These are phyloP conservation scores for Articulospora tetracladia DNA, from an alignment of 495 filamentous ascomycete species.

Conservation along the genomic window DNA sequence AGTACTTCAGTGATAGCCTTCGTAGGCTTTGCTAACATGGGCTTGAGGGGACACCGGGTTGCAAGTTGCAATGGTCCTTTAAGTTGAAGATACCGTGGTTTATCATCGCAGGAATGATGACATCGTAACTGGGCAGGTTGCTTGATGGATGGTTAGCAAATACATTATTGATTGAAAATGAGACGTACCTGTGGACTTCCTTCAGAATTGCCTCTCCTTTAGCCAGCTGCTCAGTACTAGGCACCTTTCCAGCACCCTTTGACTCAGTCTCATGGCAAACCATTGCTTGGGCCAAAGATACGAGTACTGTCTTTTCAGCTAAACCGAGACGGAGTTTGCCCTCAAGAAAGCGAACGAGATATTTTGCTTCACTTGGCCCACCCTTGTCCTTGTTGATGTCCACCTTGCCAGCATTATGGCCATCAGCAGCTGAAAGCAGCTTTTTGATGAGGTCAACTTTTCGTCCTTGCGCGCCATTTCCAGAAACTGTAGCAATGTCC, in stretches of 20 bases:
- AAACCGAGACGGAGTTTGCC: slow-evolving; percentile 89
- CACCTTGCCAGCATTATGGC: slow-evolving; percentile 64
- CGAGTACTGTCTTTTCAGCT: slow-evolving; percentile 87
- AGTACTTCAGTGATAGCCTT: slow-evolving; percentile 99
- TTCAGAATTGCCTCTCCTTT: slow-evolving; percentile 84
- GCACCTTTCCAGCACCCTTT: slow-evolving; percentile 58
- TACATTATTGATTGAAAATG: neutral
- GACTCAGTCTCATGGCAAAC: slow-evolving; percentile 72
- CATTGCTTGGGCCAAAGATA: slow-evolving; percentile 83
- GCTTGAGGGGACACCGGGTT: slow-evolving; percentile 95
- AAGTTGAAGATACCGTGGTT: slow-evolving; percentile 81
- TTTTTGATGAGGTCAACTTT: slow-evolving; percentile 97
- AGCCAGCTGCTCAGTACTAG: slow-evolving; percentile 68
- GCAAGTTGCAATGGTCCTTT: slow-evolving; percentile 81
- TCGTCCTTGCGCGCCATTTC: slow-evolving; percentile 81
- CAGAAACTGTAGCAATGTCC: slow-evolving; percentile 79
- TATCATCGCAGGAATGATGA: slow-evolving; percentile 86
- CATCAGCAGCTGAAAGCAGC: slow-evolving; percentile 80
- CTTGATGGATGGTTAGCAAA: slow-evolving; percentile 40
- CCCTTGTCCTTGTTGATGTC: slow-evolving; percentile 93
- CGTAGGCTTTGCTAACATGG: slow-evolving; percentile 97
- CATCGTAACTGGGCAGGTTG: slow-evolving; percentile 91
- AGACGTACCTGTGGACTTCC: slow-evolving; percentile 74
- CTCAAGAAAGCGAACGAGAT: slow-evolving; percentile 85
- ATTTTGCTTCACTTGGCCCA: slow-evolving; percentile 92